phyloP scores from a whole-genome alignment of 148 eudicot species.

The Silene conica region DNA sequence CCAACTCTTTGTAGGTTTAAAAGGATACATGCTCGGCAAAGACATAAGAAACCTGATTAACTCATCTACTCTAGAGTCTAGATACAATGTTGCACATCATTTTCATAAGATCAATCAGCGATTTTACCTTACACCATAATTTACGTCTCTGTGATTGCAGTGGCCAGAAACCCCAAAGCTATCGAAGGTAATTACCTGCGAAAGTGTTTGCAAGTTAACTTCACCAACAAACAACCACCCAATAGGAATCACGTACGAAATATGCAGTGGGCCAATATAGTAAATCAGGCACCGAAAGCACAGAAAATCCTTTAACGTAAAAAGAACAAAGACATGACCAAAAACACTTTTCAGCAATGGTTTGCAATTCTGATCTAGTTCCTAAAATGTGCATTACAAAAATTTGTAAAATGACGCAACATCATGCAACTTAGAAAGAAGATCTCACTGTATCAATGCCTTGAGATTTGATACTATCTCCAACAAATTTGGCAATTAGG shows the following conservation, averaged over 20 bases:
- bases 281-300: not conserved
- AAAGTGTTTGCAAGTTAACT: not conserved
- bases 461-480: constrained; percentile 44
- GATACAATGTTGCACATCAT: too few species aligned
- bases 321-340: not conserved
- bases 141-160: constrained; percentile 36
- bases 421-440: constrained; percentile 9
- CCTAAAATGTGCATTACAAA: too few species aligned
- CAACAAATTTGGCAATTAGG: constrained; percentile 49
- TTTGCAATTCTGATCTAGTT: not conserved
- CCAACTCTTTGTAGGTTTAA: too few species aligned
- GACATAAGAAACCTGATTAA: not conserved
- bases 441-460: constrained; percentile 58
- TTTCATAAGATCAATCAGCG: too few species aligned
- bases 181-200: constrained; percentile 76
- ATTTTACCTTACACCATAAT: too few species aligned
- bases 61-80: too few species aligned
- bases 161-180: constrained; percentile 91
- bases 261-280: not conserved
- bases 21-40: not conserved
- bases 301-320: not conserved
- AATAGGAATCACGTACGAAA: not conserved
- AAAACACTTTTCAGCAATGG: not conserved
- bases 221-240: not conserved
- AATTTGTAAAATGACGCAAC: not conserved